These are phyloP conservation scores for Glycine soja DNA, from an alignment of 306 rosid species.

Conservation along the genomic window DNA sequence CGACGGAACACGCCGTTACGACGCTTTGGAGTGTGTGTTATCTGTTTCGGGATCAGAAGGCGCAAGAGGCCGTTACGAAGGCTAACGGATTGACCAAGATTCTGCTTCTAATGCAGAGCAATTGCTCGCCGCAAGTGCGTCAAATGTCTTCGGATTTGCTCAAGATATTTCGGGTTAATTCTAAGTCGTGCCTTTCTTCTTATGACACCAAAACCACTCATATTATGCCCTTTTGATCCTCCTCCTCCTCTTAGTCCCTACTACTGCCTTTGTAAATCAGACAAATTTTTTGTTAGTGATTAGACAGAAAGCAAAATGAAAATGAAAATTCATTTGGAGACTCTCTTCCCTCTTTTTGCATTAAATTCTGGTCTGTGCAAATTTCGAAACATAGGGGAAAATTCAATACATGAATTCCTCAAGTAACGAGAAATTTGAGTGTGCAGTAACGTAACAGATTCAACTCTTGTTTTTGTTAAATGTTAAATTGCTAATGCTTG, in stretches of 20 bases:
- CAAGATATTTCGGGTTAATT: conserved; percentile 74
- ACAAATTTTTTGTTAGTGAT: conserved; percentile 73
- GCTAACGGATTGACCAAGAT: conserved; percentile 89
- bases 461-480: not conserved
- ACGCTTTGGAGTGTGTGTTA: conserved; percentile 91
- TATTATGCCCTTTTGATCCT: conserved; percentile 83
- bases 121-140: conserved; percentile 73
- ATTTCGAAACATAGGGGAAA: not conserved
- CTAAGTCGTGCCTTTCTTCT: conserved; percentile 69
- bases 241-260: not conserved
- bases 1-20: conserved; percentile 88
- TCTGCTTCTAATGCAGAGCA: conserved; percentile 87
- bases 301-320: conserved; percentile 39
- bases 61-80: conserved; percentile 71
- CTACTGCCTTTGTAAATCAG: conserved; percentile 59
- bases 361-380: not conserved
- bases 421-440: too few species aligned
- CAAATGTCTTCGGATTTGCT: conserved; percentile 88
- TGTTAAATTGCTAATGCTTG: not conserved
- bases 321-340: conserved; percentile 46
- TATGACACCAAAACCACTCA: conserved; percentile 90
- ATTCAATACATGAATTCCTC: not conserved
- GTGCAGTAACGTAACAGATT: not conserved
- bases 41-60: conserved; percentile 68
- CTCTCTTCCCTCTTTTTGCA: not conserved